A percentile compares a stretch with the other conserved stretches of the same genome.
Evolutionary conservation across 768 basidiomycete genomes (phyloP).

Genomic region (Epithele typhae): DNA sequence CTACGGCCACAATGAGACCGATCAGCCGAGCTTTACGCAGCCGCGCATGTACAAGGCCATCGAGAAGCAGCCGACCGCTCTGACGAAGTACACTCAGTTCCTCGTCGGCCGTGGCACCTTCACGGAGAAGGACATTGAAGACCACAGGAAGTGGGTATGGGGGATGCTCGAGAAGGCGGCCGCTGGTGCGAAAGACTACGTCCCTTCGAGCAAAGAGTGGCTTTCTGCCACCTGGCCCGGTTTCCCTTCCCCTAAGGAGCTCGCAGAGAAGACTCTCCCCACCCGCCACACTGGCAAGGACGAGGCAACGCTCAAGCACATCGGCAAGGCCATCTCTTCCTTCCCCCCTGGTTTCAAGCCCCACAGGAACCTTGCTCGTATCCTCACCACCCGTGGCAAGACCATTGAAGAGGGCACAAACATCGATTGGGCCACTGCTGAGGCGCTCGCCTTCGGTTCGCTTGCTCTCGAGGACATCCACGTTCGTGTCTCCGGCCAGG

Average conservation of each 20-base stretch:
- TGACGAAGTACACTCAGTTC: conserved; percentile 90
- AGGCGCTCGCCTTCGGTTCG: conserved; percentile 93
- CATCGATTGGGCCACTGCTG: conserved; percentile 98
- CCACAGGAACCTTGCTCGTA: conserved; percentile 92
- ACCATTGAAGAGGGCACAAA: conserved; percentile 84
- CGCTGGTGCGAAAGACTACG: conserved; percentile 92
- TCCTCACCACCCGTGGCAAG: conserved; percentile 83
- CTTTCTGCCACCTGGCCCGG: conserved; percentile 97
- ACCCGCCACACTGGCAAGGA: conserved; percentile 82
- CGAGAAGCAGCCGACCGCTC: conserved; percentile 85
- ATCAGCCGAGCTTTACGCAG: conserved; percentile 98
- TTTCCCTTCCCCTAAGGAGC: conserved; percentile 95
- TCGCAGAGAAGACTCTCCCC: conserved; percentile 91
- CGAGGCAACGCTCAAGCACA: conserved; percentile 67
- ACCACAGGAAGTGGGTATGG: conserved; percentile 99
- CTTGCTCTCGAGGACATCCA: conserved; percentile 91
- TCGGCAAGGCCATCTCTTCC: conserved; percentile 84
- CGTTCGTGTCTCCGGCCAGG: conserved; percentile 94
- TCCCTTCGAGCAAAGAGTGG: conserved; percentile 95
- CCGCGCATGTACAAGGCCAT: conserved; percentile 99
- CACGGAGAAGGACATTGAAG: conserved; percentile 93
- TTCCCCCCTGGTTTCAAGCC: conserved; percentile 83
- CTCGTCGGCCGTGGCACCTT: conserved; percentile 89
- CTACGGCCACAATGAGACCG: conserved; percentile 99
- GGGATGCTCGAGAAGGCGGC: conserved; percentile 96